These are phyloP conservation scores for Podospora appendiculata DNA, from an alignment of 495 filamentous ascomycete genomes.

Conservation along the genomic window DNA sequence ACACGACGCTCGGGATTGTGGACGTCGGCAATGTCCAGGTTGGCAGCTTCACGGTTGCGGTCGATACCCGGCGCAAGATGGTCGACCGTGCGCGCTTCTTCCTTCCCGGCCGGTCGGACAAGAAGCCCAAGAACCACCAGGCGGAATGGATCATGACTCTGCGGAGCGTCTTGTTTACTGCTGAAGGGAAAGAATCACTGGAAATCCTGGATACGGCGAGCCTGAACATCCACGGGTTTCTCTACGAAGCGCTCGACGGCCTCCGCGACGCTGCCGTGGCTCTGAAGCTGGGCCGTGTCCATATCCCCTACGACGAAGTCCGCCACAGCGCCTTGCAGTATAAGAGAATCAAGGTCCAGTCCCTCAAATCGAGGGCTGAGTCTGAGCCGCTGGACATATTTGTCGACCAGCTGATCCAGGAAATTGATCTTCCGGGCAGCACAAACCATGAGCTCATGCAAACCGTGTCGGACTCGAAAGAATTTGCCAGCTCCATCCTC, in stretches of 20 bases:
- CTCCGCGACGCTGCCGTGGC: conserved; percentile 85
- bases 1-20: conserved; percentile 62
- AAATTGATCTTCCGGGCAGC: conserved; percentile 65
- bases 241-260: conserved; percentile 83
- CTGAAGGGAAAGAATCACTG: conserved; percentile 74
- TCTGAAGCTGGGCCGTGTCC: conserved; percentile 82
- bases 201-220: conserved; percentile 85
- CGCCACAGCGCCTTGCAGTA: conserved; percentile 47
- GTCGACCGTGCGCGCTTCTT: conserved; percentile 88
- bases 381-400: conserved; percentile 48
- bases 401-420: conserved; percentile 70
- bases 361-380: conserved; percentile 14
- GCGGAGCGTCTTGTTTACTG: conserved; percentile 79
- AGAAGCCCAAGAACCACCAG: conserved; percentile 64
- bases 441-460: conserved; percentile 68
- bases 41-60: conserved; percentile 72
- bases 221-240: conserved; percentile 82
- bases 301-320: conserved; percentile 85
- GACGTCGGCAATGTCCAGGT: conserved; percentile 80
- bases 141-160: conserved; percentile 91
- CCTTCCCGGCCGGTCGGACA: conserved; percentile 63
- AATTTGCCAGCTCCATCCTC: conserved; percentile 83
- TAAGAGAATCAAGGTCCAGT: conserved; percentile 27
- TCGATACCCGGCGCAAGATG: conserved; percentile 87
- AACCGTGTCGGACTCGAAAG: conserved; percentile 86